Conservation (phyloP, 176 grass and related monocot genomes). For the Oropetium thomaeum region DNA sequence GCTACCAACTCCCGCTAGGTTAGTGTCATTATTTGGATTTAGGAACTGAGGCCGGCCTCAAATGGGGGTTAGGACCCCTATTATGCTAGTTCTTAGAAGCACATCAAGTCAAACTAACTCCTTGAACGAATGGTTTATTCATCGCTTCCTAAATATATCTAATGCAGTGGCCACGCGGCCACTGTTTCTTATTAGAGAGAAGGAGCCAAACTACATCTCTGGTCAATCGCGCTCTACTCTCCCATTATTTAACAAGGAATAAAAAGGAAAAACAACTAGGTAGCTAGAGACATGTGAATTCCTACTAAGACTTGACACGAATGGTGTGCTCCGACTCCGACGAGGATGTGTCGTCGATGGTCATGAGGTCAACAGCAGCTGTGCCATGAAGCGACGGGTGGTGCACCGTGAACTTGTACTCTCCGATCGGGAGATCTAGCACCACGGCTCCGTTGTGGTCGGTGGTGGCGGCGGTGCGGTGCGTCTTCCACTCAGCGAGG, state of each 20-base stretch:
- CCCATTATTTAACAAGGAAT: neutral
- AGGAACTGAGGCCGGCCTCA: no score
- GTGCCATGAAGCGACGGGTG: constrained; percentile 30
- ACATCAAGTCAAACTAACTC: no score
- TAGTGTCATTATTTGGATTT: no score
- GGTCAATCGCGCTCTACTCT: neutral
- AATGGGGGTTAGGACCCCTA: no score
- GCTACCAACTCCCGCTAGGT: no score
- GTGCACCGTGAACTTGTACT: constrained; percentile 51
- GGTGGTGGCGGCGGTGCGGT: constrained; percentile 11
- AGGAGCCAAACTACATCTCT: neutral
- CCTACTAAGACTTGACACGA: neutral
- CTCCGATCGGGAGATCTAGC: constrained; percentile 50
- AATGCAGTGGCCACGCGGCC: neutral
- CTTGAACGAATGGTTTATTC: neutral
- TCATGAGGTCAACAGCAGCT: neutral
- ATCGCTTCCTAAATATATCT: neutral
- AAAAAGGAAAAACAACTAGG: neutral
- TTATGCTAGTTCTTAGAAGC: no score
- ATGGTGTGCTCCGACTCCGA: constrained; percentile 17
- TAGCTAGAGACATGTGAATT: neutral
- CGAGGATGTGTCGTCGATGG: neutral
- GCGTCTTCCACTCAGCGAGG: constrained; percentile 63
- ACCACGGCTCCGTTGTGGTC: constrained; percentile 33
- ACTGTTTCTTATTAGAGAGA: neutral